Evolutionary conservation across 805 yeast genomes (phyloP), one percentile per base, ranked within the genome.

Genomic region (Yarrowia osloensis): DNA sequence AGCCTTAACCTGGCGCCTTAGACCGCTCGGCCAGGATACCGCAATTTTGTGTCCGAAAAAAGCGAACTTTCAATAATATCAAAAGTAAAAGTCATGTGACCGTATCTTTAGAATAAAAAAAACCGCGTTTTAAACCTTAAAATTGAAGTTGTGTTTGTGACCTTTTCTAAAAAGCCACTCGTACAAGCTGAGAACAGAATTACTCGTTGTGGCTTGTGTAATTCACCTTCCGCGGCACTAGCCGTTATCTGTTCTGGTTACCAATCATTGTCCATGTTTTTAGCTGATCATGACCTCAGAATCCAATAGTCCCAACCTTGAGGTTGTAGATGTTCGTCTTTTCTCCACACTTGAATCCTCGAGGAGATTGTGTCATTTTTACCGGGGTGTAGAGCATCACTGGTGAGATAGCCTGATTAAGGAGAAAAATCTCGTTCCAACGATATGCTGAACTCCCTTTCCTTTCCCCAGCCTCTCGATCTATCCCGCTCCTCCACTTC

Each of bases 1-100:
- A 57, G 59, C 68, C 61, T 67, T 66, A 44, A 59, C 62, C 68
- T 40, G 65, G 61, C 69, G 66, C 66, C 66, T 61, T 61, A 61
- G 66, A 61, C 66, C 54, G 54, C 66, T 61, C 66, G 66, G 66
- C 68, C 50, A 66, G 55, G 54, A 28, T 57, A 21, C 63, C 63
- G 17, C 6, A 26, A 26, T 1, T 3, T n/a, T 17, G 15, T 46
- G 31, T 13, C 7, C 6, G 21, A 11, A 46, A 46, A 24, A 42
- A 22, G 26, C 13, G 47, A 22, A 22, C 47, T 42, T 21, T 42
- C 28, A 46, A 26, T 9, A n/a, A 17, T 4, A n/a, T 46, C 4
- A 6, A 17, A 9, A 9, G 1, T 46, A 17, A n/a, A n/a, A 17
- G 24, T 29, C 54, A 47, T 37, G 54, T 47, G 54, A 47, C 35